phyloP scores from a whole-genome alignment of 345 rosid genomes.

The Citrus mangshanensis region DNA sequence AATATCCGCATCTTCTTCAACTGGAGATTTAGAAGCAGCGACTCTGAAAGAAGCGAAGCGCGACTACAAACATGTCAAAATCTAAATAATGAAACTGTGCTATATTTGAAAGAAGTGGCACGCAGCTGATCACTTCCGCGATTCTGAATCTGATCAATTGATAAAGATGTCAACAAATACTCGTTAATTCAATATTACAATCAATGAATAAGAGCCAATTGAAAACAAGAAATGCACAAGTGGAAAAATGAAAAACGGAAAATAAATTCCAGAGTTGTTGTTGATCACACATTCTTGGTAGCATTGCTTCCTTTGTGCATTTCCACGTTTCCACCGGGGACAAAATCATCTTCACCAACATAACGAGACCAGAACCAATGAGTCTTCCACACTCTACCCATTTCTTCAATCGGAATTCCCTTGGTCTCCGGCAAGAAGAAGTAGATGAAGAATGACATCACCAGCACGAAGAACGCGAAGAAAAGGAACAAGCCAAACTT shows the following conservation, averaged over 20 bases:
- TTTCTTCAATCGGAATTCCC: constrained; percentile 71
- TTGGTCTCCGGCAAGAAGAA: constrained; percentile 70
- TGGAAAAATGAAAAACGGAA: neutral
- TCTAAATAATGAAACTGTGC: too few relatives aligned
- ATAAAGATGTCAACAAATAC: neutral
- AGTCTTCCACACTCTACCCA: constrained; percentile 53
- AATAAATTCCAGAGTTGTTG: neutral
- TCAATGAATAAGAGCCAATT: neutral
- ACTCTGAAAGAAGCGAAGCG: too few relatives aligned
- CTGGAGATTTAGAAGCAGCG: too few relatives aligned
- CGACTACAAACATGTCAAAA: neutral
- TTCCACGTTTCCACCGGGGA: constrained; percentile 30
- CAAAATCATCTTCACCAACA: constrained; percentile 29
- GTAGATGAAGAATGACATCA: constrained; percentile 55
- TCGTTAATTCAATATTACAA: too few relatives aligned
- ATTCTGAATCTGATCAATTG: too few relatives aligned
- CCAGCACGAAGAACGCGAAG: constrained; percentile 58
- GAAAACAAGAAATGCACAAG: neutral
- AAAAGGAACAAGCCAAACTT: constrained; percentile 71
- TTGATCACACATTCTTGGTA: constrained; percentile 28
- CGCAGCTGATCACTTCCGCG: too few relatives aligned
- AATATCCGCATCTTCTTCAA: neutral
- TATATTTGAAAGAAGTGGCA: too few relatives aligned
- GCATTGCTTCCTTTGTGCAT: constrained; percentile 42
- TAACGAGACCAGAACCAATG: constrained; percentile 71